Evolutionary conservation across 495 filamentous ascomycete genomes (phyloP), one percentile per base, ranked within the genome.

Genomic region (Talaromyces thailandensis): DNA sequence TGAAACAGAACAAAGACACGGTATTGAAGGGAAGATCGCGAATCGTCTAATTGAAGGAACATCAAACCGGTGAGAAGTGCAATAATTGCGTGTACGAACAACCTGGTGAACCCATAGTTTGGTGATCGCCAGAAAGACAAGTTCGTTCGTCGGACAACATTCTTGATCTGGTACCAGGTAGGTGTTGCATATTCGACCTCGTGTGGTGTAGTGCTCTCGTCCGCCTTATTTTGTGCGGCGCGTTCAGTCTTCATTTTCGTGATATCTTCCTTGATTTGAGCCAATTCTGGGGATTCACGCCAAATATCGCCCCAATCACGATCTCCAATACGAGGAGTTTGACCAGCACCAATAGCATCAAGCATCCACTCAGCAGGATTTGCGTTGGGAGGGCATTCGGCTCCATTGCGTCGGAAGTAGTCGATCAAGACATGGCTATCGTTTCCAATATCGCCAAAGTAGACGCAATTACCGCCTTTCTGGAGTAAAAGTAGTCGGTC

Each of bases 351-450:
- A 28, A 96, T 88, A 1, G 87, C 88, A 65, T 96, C 92, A 7
- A 96, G 82, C 87, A 95, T 93, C 77, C 84, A 93, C 71, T 95
- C 91, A 2, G 91, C 91, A 3, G 89, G 86, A 68, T 93, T 91
- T 26, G 86, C 84, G 18, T 84, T 79, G 6, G 79, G 73, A 11
- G 75, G 77, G 37, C 81, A 84, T 11, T 70, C 66, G 5, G 76
- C 80, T 6, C 81, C 82, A 57, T 83, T 68, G 29, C 71, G 71
- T 28, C 65, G 68, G 81, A 91, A 84, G 60, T 85, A 86, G 1
- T 74, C 70, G 32, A 80, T 67, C 25, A 84, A 63, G 3, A 68
- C 56, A 2, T 63, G 29, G 40, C 56, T 58, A 25, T 58, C 51
- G 6, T 77, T 69, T 50, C 87, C 87, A 29, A 89, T 87, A 64